Evolutionary conservation across 352 stramenopile genomes (phyloP).

Genomic region (Phytophthora citricola): DNA sequence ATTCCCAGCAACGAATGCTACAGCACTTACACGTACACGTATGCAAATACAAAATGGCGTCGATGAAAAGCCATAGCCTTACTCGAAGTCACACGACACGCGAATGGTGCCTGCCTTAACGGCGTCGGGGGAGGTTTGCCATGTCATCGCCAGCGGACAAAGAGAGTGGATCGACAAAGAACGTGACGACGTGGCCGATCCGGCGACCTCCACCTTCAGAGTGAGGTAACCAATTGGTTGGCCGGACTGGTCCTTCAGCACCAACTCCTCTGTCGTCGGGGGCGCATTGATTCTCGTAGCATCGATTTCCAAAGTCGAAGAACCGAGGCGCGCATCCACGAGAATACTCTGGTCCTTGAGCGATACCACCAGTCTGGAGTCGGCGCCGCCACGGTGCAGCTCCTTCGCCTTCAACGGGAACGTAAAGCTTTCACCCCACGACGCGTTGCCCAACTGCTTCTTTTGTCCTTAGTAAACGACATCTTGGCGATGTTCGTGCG

Average conservation of each 20-base stretch:
- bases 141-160: conserved; percentile 35
- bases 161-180: conserved; percentile 41
- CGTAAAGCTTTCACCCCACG: conserved; percentile 87
- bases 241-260: conserved; percentile 38
- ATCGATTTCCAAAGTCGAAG: conserved; percentile 38
- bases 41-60: not conserved
- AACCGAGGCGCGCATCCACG: conserved; percentile 41
- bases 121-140: conserved; percentile 32
- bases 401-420: conserved; percentile 71
- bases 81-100: conserved; percentile 54
- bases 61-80: conserved; percentile 4
- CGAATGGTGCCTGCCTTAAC: conserved; percentile 51
- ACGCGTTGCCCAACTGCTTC: conserved; percentile 52
- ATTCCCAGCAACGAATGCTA: not conserved
- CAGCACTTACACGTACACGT: not conserved
- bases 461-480: conserved; percentile 51
- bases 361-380: conserved; percentile 42
- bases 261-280: conserved; percentile 32
- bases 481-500: conserved; percentile 80
- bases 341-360: conserved; percentile 56
- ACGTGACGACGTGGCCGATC: conserved; percentile 41
- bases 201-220: conserved; percentile 45
- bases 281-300: conserved; percentile 29
- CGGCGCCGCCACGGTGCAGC: conserved; percentile 39
- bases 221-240: conserved; percentile 40